Evolutionary conservation across 2,329 filamentous ascomycete species (phyloP).

Genomic region (Amphichorda felina): DNA sequence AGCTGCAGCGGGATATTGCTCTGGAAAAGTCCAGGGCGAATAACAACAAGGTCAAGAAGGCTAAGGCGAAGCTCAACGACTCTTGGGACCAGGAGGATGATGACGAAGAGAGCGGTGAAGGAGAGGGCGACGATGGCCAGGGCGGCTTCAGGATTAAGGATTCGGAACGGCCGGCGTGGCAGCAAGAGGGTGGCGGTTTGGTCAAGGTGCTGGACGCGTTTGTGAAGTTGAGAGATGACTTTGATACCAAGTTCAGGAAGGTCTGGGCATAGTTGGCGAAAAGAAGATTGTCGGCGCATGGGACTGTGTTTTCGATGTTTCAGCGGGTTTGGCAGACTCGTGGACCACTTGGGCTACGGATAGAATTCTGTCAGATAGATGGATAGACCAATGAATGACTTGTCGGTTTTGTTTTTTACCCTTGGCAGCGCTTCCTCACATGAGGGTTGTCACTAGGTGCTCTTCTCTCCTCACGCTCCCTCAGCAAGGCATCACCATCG

Average conservation of each 20-base stretch:
- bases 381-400: too few relatives aligned
- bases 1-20: constrained; percentile 1
- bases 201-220: constrained; percentile 48
- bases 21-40: constrained; percentile 1
- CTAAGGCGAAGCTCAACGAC: constrained; percentile 16
- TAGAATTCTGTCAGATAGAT: too few relatives aligned
- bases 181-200: constrained; percentile 24
- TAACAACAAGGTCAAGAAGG: constrained; percentile 2
- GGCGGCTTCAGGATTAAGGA: constrained; percentile 3
- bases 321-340: too few relatives aligned
- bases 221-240: constrained; percentile 41
- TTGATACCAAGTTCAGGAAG: constrained; percentile 51
- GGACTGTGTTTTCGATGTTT: too few relatives aligned
- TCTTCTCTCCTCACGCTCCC: too few relatives aligned
- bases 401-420: too few relatives aligned
- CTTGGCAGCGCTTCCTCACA: too few relatives aligned
- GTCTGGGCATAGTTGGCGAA: constrained; percentile 37
- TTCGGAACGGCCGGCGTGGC: constrained; percentile 1
- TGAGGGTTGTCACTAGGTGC: too few relatives aligned
- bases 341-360: too few relatives aligned
- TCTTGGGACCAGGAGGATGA: constrained; percentile 32
- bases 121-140: constrained; percentile 4
- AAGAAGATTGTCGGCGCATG: too few relatives aligned
- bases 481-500: too few relatives aligned
- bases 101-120: constrained; percentile 17